A percentile compares a stretch with the other conserved stretches of the same genome.
These are phyloP conservation scores for Vaccinium corymbosum DNA, from an alignment of 148 eudicot species.

Conservation along the genomic window DNA sequence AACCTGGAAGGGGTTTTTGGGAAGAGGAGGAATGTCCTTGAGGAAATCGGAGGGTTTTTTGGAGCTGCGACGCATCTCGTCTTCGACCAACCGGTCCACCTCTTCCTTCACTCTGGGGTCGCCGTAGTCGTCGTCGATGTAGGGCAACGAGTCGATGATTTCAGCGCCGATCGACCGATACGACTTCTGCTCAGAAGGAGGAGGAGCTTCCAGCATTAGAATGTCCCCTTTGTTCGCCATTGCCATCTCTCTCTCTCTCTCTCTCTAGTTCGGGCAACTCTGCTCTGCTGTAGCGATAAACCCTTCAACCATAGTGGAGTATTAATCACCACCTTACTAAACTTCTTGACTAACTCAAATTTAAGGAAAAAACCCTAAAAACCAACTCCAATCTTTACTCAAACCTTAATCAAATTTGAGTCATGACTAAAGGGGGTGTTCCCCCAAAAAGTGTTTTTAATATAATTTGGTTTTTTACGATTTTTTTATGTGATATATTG, in stretches of 20 bases:
- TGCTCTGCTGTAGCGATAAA: neutral
- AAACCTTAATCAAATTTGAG: no score
- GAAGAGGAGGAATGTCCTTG: constrained; percentile 70
- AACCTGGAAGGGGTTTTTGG: constrained; percentile 57
- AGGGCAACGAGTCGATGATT: constrained; percentile 75
- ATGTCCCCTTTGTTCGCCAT: constrained; percentile 37
- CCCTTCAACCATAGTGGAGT: neutral
- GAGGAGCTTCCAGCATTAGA: constrained; percentile 75
- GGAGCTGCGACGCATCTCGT: constrained; percentile 80
- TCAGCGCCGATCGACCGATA: constrained; percentile 46
- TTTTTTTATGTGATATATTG: no score
- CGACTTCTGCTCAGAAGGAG: constrained; percentile 17
- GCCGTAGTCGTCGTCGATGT: constrained; percentile 85
- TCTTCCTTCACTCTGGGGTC: constrained; percentile 64
- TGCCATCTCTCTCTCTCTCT: constrained; percentile 19
- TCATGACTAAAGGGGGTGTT: no score
- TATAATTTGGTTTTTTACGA: no score
- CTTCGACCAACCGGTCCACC: constrained; percentile 80
- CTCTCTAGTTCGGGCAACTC: neutral
- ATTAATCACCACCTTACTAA: no score
- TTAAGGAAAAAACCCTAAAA: no score
- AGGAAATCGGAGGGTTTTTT: constrained; percentile 84
- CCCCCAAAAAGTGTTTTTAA: no score
- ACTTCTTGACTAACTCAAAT: no score
- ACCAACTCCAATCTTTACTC: no score